A percentile compares a stretch with the other conserved stretches of the same genome.
phyloP scores from a whole-genome alignment of 2,329 filamentous ascomycete genomes.

The Cordyceps farinosa region DNA sequence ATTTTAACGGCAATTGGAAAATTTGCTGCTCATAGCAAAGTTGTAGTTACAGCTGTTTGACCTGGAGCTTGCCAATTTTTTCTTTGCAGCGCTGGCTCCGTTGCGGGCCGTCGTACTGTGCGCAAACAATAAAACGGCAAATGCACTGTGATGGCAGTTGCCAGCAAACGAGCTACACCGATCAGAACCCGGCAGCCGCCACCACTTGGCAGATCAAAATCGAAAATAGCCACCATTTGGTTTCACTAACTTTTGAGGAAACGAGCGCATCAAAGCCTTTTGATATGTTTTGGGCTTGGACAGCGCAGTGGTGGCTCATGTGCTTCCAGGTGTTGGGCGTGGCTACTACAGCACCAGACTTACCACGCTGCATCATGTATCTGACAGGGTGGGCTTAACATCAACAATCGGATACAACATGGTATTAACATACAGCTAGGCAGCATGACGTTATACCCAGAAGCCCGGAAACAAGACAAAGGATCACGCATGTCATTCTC shows the following conservation, averaged over 20 bases:
- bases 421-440: constrained; percentile 28
- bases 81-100: not conserved
- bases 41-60: not conserved
- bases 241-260: not conserved
- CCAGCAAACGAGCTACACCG: not conserved
- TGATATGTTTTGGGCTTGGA: not conserved
- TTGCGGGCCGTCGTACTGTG: constrained; percentile 9
- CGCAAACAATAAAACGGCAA: not conserved
- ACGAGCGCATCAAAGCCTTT: not conserved
- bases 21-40: not conserved
- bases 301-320: not conserved
- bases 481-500: constrained; percentile 55
- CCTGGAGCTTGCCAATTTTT: not conserved
- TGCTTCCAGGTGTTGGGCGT: not conserved
- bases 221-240: not conserved
- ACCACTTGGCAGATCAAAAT: not conserved
- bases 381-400: constrained; percentile 41
- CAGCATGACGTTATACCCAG: constrained; percentile 45
- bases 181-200: not conserved
- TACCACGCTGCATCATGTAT: constrained; percentile 34
- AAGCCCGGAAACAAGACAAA: constrained; percentile 31
- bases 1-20: not conserved
- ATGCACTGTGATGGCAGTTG: not conserved
- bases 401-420: not conserved
- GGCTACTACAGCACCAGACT: not conserved